phyloP scores from a whole-genome alignment of 257 asterid genomes.

The Forsythia viridissima region DNA sequence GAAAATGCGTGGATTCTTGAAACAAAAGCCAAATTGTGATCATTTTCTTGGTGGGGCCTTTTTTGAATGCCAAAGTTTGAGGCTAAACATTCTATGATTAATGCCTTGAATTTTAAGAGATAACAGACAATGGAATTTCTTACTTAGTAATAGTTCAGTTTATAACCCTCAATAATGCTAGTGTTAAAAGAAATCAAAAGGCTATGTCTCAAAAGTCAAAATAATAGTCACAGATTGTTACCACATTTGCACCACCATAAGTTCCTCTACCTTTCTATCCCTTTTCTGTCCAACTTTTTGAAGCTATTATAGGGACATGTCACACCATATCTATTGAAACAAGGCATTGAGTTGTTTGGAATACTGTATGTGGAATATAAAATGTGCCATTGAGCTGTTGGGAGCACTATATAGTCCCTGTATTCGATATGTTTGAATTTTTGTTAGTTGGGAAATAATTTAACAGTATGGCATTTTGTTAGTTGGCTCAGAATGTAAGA shows the following conservation, averaged over 20 bases:
- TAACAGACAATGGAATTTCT: neutral
- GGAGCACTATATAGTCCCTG: too few relatives aligned
- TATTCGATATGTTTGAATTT: too few relatives aligned
- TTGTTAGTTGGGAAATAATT: neutral
- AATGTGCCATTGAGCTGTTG: too few relatives aligned
- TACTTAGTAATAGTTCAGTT: neutral
- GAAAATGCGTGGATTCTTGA: neutral
- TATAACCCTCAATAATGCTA: neutral
- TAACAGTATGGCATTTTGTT: conserved; percentile 2
- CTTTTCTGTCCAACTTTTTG: neutral
- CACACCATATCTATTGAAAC: too few relatives aligned
- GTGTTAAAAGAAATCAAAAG: neutral
- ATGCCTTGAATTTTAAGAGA: neutral
- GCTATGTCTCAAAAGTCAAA: neutral
- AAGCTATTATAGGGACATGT: too few relatives aligned
- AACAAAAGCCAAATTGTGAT: neutral
- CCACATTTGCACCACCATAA: too few relatives aligned
- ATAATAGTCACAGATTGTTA: neutral
- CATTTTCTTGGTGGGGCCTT: neutral
- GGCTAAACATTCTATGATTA: neutral
- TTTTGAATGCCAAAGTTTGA: neutral
- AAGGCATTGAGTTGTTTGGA: too few relatives aligned
- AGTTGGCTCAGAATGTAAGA: neutral
- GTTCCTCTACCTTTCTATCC: too few relatives aligned
- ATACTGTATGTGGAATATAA: too few relatives aligned